Evolutionary conservation across 108 stramenopile species (phyloP), one percentile per base, ranked within the genome.

Genomic region (Skeletonema costatum): DNA sequence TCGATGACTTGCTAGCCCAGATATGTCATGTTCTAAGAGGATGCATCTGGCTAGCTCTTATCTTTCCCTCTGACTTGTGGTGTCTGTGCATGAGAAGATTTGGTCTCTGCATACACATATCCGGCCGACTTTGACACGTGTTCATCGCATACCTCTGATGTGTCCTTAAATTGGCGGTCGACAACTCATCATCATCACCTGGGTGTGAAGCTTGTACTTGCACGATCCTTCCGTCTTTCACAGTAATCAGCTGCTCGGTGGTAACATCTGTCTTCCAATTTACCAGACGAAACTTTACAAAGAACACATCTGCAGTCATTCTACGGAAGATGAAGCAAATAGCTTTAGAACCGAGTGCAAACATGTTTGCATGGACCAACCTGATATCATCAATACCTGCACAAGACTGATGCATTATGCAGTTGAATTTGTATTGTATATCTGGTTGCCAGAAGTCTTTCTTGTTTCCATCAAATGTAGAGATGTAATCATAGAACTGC

Each of bases 221-320:
- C 25, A 29, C 53, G 9, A 56, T 11, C 53, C 21, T 56, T 56
- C 25, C 53, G 8, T 56, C 53, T 9, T 17, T 25, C 8, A 5
- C 7, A 56, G 19, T 29, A 56, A 56, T 1, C 53, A 56, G 53
- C 25, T 56, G 25, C 10, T 56, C 3, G 25, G 29, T 25, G 9
- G 53, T 56, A 56, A 56, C 25, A 56, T 56, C 53, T 25, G 25
- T 29, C 53, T 56, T 56, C 25, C 17, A 56, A 25, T 56, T 56
- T 25, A 56, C 53, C 29, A 56, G 53, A 10, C 53, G 53, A 25
- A 25, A 56, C 25, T 25, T 56, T 25, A 25, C 53, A 9, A 25
- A 56, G 53, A 25, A 56, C 9, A 56, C 19, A 56, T 56, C 53
- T 56, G 53, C 53, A 56, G 5, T 56, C 53, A 56, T 56, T 56